phyloP scores from a whole-genome alignment of 352 stramenopile species.

The Phytophthora kernoviae region DNA sequence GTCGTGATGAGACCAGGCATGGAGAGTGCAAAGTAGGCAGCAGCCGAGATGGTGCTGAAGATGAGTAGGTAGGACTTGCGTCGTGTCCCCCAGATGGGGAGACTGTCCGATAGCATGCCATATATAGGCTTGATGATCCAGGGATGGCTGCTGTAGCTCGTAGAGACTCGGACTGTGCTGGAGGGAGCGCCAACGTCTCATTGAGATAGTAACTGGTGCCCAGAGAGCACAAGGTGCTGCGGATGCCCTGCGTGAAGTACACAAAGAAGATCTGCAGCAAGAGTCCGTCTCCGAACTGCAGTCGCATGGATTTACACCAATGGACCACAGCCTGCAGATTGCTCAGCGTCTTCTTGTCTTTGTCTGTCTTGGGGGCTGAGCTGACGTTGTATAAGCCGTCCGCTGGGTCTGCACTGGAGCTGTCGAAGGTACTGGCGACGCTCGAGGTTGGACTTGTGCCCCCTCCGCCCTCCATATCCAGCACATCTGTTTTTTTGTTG shows the following conservation, averaged over 20 bases:
- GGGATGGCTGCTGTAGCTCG: conserved; percentile 71
- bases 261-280: conserved; percentile 86
- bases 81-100: conserved; percentile 72
- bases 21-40: conserved; percentile 66
- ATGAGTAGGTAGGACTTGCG: conserved; percentile 85
- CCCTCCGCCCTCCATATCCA: conserved; percentile 24
- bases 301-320: conserved; percentile 65
- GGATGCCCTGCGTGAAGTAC: conserved; percentile 83
- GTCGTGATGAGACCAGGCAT: conserved; percentile 59
- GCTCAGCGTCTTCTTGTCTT: conserved; percentile 22
- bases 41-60: conserved; percentile 62
- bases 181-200: conserved; percentile 68
- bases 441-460: conserved; percentile 8
- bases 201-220: conserved; percentile 84
- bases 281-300: conserved; percentile 71
- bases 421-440: conserved; percentile 13
- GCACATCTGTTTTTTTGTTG: conserved; percentile 50
- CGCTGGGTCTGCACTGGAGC: conserved; percentile 4
- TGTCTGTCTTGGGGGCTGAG: conserved; percentile 2
- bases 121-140: conserved; percentile 87
- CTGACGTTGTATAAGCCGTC: conserved; percentile 7
- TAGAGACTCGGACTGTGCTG: conserved; percentile 69
- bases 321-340: conserved; percentile 46
- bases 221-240: conserved; percentile 75
- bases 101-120: conserved; percentile 77